These are phyloP conservation scores for Papiliotrema terrestris DNA, from an alignment of 1,284 basidiomycete genomes.

Conservation along the genomic window DNA sequence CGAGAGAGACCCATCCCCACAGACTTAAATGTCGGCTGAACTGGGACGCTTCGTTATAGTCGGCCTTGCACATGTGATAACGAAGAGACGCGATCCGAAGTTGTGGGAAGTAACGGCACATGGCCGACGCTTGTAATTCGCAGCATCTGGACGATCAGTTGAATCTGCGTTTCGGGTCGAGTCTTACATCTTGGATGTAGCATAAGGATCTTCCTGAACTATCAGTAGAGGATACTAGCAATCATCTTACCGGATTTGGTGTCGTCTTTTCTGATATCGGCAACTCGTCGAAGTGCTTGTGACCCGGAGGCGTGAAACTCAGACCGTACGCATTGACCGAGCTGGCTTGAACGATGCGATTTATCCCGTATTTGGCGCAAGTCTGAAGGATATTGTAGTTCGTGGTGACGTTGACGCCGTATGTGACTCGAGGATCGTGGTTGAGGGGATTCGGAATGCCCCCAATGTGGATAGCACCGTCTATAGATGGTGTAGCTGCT, in stretches of 20 bases:
- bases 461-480: slow-evolving; percentile 45
- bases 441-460: slow-evolving; percentile 38
- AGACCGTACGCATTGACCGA: slow-evolving; percentile 41
- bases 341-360: slow-evolving; percentile 44
- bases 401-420: slow-evolving; percentile 41
- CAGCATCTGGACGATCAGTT: slow-evolving; percentile 19
- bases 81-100: slow-evolving; percentile 46
- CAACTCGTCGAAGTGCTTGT: slow-evolving; percentile 26
- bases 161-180: not conserved
- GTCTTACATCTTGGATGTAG: slow-evolving; percentile 5
- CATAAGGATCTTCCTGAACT: slow-evolving; percentile 1
- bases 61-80: slow-evolving; percentile 35
- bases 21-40: slow-evolving; percentile 25
- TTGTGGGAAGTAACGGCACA: slow-evolving; percentile 34
- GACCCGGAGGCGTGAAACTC: slow-evolving; percentile 24
- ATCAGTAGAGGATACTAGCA: not conserved
- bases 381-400: slow-evolving; percentile 43
- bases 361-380: slow-evolving; percentile 35
- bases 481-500: slow-evolving; percentile 9
- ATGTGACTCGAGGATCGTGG: slow-evolving; percentile 29
- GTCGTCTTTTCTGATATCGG: slow-evolving; percentile 34
- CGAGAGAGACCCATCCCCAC: slow-evolving; percentile 38
- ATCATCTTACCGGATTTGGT: slow-evolving; percentile 24
- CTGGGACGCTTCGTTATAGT: slow-evolving; percentile 11
- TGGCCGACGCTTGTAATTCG: slow-evolving; percentile 42